Base-by-base conservation (phyloP, 306 rosid species). In the Styphnolobium japonicum region DNA sequence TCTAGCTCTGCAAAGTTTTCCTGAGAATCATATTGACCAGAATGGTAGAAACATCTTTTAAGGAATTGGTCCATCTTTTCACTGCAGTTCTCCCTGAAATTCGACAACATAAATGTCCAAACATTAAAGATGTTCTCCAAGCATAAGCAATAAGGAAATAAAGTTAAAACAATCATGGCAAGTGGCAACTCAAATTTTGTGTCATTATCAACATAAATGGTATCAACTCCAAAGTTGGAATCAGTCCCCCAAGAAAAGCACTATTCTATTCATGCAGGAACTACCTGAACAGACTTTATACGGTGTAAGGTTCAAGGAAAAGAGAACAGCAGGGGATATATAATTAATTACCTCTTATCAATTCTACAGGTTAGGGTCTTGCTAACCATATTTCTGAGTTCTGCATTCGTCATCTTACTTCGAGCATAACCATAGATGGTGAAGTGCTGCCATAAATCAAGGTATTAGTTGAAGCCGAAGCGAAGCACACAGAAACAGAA, bases 321-420 rank as follows among this genome's bases (percentile, higher is more conserved):
- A 60, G 61, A 77, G 23, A 34, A 65, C 14, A 39, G 19, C 36
- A 68, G 39, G 23, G 22, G 49, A 25, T 46, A 39, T 6, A n/a
- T n/a, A n/a, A n/a, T n/a, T n/a, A 34, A 74, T 64, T 78, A 93
- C 98, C 95, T 90, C 85, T 90, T 85, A 85, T 93, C 97, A 64
- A 93, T 93, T 85, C 98, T 86, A 83, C 98, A 93, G 42, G 98
- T 93, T 39, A 93, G 94, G 19, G 98, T 93, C 90, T 85, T 90
- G 91, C 98, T 91, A 70, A 93, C 98, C 98, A 90, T 91, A 68
- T 70, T 85, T 80, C 97, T 88, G 36, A 93, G 88, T 60, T 93
- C 98, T 6, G 84, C 90, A 86, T 93, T 93, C 2, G 90, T 91
- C 98, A 93, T 91, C 97, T 91, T 91, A 85, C 98, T 93, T 65